Conservation (phyloP, 2,329 filamentous ascomycete species). For the Fusarium humuli region DNA sequence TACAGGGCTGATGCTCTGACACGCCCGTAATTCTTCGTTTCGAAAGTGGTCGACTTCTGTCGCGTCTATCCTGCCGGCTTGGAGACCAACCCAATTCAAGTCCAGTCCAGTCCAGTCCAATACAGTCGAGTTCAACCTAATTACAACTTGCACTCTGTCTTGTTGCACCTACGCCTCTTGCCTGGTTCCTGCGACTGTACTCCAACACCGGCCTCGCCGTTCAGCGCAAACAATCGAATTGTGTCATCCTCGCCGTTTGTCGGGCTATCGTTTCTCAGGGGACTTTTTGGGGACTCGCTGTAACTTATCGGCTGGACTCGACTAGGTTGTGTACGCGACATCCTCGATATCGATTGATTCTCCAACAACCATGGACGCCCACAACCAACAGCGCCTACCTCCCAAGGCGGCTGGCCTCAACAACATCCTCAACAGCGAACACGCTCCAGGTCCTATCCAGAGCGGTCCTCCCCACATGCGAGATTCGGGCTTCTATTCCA, state of each 20-base stretch:
- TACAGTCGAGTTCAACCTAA: neutral
- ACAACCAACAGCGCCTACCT: conserved; percentile 45
- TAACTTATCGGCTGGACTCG: conserved; percentile 16
- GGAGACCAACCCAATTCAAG: neutral
- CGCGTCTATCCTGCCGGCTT: conserved; percentile 18
- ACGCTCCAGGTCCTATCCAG: conserved; percentile 41
- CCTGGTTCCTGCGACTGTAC: conserved; percentile 11
- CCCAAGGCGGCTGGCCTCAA: conserved; percentile 53
- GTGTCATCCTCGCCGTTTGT: neutral
- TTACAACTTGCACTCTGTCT: conserved; percentile 6
- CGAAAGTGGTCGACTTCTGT: conserved; percentile 7
- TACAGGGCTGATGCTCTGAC: conserved; percentile 37
- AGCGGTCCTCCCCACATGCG: conserved; percentile 51
- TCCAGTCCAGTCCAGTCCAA: neutral
- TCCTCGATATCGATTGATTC: conserved; percentile 19
- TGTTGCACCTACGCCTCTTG: conserved; percentile 18
- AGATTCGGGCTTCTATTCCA: conserved; percentile 60
- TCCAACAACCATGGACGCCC: conserved; percentile 45
- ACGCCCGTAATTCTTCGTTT: conserved; percentile 18
- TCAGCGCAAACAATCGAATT: conserved; percentile 14
- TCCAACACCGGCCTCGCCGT: conserved; percentile 11
- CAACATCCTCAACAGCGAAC: conserved; percentile 56
- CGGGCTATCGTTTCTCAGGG: conserved; percentile 14
- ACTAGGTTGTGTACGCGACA: conserved; percentile 20
- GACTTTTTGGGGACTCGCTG: conserved; percentile 9